Evolutionary conservation across 202 grass and related monocot species (phyloP).

Genomic region (Brachypodium distachyon): DNA sequence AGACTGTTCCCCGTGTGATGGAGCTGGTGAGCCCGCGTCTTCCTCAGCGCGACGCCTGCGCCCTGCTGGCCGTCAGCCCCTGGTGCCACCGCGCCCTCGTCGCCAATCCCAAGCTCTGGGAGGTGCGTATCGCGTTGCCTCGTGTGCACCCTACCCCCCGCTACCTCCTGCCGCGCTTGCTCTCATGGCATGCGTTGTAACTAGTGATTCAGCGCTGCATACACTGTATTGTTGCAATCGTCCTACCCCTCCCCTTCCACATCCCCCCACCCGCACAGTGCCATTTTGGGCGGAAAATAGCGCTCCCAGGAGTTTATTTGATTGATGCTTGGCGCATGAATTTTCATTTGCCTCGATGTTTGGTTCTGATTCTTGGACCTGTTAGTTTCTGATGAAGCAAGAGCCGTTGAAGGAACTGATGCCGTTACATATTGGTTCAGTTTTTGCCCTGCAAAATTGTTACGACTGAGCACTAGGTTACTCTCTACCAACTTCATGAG

Average conservation of each 20-base stretch:
- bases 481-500: background rate
- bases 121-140: constrained; percentile 37
- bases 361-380: background rate
- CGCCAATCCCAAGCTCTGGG: constrained; percentile 56
- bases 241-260: too few relatives aligned
- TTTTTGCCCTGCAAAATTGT: background rate
- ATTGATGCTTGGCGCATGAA: background rate
- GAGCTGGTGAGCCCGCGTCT: constrained; percentile 62
- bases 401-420: background rate
- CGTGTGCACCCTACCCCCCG: background rate
- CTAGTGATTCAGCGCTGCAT: background rate
- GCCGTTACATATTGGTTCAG: background rate
- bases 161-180: background rate
- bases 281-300: background rate
- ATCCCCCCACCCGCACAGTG: background rate
- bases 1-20: constrained; percentile 59
- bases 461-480: background rate
- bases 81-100: constrained; percentile 73
- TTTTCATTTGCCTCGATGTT: background rate
- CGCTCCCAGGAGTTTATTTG: background rate
- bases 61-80: constrained; percentile 57
- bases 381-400: background rate
- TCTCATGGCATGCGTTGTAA: background rate
- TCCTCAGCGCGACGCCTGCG: constrained; percentile 53
- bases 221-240: background rate